Percentiles rank a stretch among this genome's conserved stretches.
Evolutionary conservation across 2,329 filamentous ascomycete species (phyloP).

Genomic region (Pestalotiopsis sp.): DNA sequence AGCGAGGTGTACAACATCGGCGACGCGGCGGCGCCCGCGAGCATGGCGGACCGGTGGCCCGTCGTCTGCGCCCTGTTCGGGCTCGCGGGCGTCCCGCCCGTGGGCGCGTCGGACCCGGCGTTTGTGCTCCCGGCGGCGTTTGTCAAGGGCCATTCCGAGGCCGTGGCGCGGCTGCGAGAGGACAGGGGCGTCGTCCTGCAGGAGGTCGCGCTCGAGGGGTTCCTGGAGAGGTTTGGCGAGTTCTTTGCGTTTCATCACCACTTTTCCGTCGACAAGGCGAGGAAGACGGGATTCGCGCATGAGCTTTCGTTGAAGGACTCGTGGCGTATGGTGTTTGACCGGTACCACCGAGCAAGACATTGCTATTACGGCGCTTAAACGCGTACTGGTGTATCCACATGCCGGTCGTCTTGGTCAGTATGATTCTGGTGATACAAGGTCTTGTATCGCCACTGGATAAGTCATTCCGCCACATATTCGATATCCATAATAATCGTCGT

Average conservation of each 20-base stretch:
- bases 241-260: background rate
- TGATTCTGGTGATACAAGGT: too few species aligned
- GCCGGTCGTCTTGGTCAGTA: too few species aligned
- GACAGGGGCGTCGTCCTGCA: background rate
- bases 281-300: background rate
- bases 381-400: too few species aligned
- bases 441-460: too few species aligned
- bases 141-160: background rate
- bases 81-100: conserved; percentile 3
- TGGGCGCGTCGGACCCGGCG: background rate
- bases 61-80: conserved; percentile 8
- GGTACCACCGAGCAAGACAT: background rate
- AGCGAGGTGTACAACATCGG: background rate
- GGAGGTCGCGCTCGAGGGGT: background rate
- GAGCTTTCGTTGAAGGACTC: background rate
- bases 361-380: background rate
- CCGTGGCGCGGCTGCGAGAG: background rate
- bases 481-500: background rate
- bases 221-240: background rate
- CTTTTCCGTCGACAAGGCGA: background rate
- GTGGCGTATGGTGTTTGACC: background rate
- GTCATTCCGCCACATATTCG: background rate
- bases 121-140: background rate
- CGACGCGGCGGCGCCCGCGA: background rate
- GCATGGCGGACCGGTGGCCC: conserved; percentile 10